phyloP scores from a whole-genome alignment of 2,329 filamentous ascomycete species.

The Penicillium capsulatum region DNA sequence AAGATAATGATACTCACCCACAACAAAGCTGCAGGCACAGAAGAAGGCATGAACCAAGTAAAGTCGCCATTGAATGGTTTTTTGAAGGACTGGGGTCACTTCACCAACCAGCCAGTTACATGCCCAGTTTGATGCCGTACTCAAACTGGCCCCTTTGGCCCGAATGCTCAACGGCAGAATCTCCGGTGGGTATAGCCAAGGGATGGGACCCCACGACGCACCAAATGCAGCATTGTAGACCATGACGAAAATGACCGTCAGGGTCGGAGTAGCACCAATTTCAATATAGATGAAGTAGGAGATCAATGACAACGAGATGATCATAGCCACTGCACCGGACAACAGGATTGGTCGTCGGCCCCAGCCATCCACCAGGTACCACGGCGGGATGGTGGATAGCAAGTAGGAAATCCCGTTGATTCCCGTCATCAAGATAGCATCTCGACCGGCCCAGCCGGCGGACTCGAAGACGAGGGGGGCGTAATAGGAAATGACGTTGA shows the following conservation, averaged over 20 bases:
- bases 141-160: constrained; percentile 93
- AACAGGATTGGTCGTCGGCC: constrained; percentile 85
- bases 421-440: constrained; percentile 93
- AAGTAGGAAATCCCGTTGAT: constrained; percentile 92
- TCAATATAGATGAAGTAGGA: constrained; percentile 95
- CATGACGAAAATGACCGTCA: constrained; percentile 95
- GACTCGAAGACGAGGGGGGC: constrained; percentile 94
- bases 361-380: constrained; percentile 93
- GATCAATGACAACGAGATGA: constrained; percentile 78
- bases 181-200: constrained; percentile 98
- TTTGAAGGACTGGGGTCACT: constrained; percentile 88
- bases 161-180: constrained; percentile 94
- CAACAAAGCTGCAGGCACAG: constrained; percentile 88
- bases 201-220: constrained; percentile 95
- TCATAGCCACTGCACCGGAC: constrained; percentile 85
- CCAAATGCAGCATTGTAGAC: constrained; percentile 97
- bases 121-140: constrained; percentile 95
- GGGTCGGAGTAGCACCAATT: constrained; percentile 65
- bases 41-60: constrained; percentile 97
- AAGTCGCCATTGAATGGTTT: constrained; percentile 86
- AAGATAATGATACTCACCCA: constrained; percentile 61
- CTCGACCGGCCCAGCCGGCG: constrained; percentile 87
- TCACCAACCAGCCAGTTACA: constrained; percentile 98
- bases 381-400: constrained; percentile 86
- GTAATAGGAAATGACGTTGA: constrained; percentile 99